Conservation (phyloP, 257 asterid species). For the Thymus quinquecostatus region DNA sequence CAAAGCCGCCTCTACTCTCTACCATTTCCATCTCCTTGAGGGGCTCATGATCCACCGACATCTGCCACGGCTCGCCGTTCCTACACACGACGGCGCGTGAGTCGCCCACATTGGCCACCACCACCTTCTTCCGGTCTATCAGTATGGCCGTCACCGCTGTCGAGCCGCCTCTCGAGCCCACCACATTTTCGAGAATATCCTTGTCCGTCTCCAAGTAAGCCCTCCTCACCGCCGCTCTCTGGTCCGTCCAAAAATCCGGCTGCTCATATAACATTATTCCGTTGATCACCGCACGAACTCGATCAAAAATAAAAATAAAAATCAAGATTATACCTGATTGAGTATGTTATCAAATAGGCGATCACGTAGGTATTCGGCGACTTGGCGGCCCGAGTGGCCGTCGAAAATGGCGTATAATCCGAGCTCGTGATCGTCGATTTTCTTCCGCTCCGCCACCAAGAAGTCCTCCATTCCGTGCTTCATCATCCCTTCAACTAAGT, state of each 20-base stretch:
- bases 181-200: conserved; percentile 44
- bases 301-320: background rate
- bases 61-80: conserved; percentile 37
- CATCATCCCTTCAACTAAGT: conserved; percentile 56
- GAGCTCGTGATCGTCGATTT: conserved; percentile 38
- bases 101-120: conserved; percentile 60
- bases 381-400: conserved; percentile 53
- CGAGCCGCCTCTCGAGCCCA: conserved; percentile 51
- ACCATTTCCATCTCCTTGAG: conserved; percentile 41
- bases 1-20: conserved; percentile 59
- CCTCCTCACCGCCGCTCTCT: conserved; percentile 36
- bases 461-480: conserved; percentile 58
- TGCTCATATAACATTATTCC: conserved; percentile 9
- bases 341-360: conserved; percentile 51
- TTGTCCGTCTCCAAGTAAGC: conserved; percentile 41
- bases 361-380: conserved; percentile 49
- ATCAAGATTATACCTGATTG: conserved; percentile 31
- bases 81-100: conserved; percentile 49
- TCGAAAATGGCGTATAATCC: conserved; percentile 57
- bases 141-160: conserved; percentile 55
- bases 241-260: conserved; percentile 50
- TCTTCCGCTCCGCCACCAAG: conserved; percentile 38
- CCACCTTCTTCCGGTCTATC: conserved; percentile 37
- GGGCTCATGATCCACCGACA: conserved; percentile 53
- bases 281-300: too few relatives aligned